These are phyloP conservation scores for Macrolepiota albuminosa DNA, from an alignment of 768 basidiomycete species.

Conservation along the genomic window DNA sequence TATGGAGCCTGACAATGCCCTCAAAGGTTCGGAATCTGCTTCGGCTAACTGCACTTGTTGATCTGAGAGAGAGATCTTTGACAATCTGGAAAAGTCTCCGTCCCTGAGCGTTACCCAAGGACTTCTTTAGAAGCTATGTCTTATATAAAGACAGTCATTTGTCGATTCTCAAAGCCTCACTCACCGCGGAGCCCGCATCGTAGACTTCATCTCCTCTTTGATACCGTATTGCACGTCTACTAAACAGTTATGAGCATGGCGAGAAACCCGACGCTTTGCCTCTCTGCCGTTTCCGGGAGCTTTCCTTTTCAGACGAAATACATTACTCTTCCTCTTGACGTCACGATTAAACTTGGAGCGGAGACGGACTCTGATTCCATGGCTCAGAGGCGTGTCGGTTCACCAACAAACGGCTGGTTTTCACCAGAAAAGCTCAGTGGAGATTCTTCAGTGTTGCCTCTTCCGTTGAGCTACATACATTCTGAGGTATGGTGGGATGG, in stretches of 20 bases:
- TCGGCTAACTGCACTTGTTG: neutral
- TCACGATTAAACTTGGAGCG: conserved; percentile 27
- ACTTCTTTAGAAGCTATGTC: conserved; percentile 5
- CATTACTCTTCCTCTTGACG: conserved; percentile 25
- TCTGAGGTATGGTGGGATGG: conserved; percentile 44
- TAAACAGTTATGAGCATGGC: conserved; percentile 6
- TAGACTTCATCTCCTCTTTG: neutral
- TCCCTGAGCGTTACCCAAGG: conserved; percentile 1
- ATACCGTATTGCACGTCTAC: neutral
- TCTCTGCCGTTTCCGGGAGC: conserved; percentile 29
- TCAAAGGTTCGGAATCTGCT: neutral
- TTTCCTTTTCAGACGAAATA: conserved; percentile 34
- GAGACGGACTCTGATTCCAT: conserved; percentile 14
- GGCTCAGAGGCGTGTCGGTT: conserved; percentile 18
- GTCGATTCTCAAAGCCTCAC: neutral
- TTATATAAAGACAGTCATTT: conserved; percentile 7
- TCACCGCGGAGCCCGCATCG: neutral
- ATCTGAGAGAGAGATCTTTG: conserved; percentile 5
- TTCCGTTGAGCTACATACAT: conserved; percentile 38
- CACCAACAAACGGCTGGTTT: conserved; percentile 39
- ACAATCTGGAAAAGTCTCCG: neutral
- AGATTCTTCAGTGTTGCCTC: conserved; percentile 27
- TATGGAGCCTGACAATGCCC: conserved; percentile 1
- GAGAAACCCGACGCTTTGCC: conserved; percentile 25
- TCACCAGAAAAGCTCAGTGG: conserved; percentile 21